phyloP scores from a whole-genome alignment of 768 basidiomycete genomes.

The Nidularia pulvinata region DNA sequence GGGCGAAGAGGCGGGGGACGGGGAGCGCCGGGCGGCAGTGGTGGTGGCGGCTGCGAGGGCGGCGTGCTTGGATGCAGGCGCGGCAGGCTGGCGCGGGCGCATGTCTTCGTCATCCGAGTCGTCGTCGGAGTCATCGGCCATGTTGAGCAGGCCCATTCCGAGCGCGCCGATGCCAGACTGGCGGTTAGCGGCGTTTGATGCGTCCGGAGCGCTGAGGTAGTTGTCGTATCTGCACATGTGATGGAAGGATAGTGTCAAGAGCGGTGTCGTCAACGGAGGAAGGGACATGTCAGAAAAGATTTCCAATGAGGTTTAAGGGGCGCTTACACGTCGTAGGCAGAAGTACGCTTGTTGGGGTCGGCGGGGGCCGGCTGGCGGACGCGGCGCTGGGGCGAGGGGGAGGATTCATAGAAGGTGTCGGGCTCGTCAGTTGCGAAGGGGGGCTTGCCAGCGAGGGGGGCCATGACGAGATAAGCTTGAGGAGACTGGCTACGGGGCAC shows the following conservation, averaged over 20 bases:
- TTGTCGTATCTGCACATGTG: constrained; percentile 56
- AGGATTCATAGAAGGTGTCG: constrained; percentile 55
- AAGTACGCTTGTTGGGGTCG: constrained; percentile 55
- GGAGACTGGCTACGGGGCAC: neutral
- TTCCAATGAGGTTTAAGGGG: constrained; percentile 1
- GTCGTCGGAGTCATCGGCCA: constrained; percentile 29
- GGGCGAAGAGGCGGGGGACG: constrained; percentile 1
- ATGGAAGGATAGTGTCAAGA: no score
- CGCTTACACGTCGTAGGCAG: constrained; percentile 71
- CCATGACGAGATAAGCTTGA: constrained; percentile 14
- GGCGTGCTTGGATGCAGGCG: constrained; percentile 29
- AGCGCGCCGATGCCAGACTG: constrained; percentile 55
- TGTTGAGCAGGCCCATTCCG: constrained; percentile 27
- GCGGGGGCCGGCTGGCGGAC: constrained; percentile 42
- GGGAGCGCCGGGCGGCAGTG: constrained; percentile 1
- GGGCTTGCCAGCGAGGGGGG: constrained; percentile 59
- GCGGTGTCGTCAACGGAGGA: no score
- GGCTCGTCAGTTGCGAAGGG: constrained; percentile 72
- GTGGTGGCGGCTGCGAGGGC: constrained; percentile 29
- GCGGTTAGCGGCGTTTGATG: constrained; percentile 28
- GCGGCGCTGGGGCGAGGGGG: constrained; percentile 37
- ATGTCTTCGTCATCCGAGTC: constrained; percentile 15
- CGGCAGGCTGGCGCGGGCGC: constrained; percentile 7
- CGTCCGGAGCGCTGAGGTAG: constrained; percentile 38
- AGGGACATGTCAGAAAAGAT: constrained; percentile 2